phyloP scores from a whole-genome alignment of 306 rosid genomes.

The Sicyos baderoa region DNA sequence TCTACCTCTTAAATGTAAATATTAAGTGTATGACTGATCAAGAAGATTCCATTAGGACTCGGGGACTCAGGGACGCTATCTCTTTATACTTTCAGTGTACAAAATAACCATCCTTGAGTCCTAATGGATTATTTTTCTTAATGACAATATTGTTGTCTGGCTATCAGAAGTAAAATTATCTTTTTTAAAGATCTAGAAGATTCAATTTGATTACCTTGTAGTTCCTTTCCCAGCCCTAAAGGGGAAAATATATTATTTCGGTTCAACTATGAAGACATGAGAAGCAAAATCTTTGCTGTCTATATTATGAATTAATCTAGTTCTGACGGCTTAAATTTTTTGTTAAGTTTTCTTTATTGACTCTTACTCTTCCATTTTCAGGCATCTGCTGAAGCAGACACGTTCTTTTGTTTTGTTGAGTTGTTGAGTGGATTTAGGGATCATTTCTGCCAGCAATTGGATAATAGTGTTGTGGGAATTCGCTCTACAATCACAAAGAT shows the following conservation, averaged over 20 bases:
- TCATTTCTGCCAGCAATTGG: conserved; percentile 96
- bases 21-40: too few species aligned
- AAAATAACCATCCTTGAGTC: too few species aligned
- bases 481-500: conserved; percentile 83
- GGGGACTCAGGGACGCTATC: too few species aligned
- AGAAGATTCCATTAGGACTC: too few species aligned
- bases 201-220: background rate
- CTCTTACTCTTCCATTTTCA: conserved; percentile 36
- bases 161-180: background rate
- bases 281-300: background rate
- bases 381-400: conserved; percentile 90
- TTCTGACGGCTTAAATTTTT: background rate
- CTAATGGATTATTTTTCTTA: background rate
- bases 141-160: background rate
- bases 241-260: background rate
- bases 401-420: conserved; percentile 98
- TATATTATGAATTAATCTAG: background rate
- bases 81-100: too few species aligned
- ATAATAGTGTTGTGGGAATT: conserved; percentile 95
- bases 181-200: background rate
- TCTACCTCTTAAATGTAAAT: too few species aligned
- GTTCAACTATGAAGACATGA: background rate
- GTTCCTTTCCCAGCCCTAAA: background rate
- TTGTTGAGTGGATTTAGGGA: conserved; percentile 90
- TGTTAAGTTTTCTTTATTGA: conserved; percentile 24